phyloP scores from a whole-genome alignment of 1,284 basidiomycete species.

The Pisolithus thermaeus region DNA sequence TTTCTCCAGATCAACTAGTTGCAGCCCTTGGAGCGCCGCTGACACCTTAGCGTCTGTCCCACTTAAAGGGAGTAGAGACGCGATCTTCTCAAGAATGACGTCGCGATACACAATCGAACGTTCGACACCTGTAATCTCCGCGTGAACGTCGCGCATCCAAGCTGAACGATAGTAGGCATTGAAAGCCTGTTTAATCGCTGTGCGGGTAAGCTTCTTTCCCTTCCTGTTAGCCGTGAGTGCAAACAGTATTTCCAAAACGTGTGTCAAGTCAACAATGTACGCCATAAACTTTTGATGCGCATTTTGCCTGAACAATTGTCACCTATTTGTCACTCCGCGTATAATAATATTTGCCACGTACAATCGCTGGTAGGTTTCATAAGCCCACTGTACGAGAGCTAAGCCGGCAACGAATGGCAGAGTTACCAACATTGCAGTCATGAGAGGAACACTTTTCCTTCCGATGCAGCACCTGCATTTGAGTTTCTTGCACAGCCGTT shows the following conservation, averaged over 20 bases:
- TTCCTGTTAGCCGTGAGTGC: neutral
- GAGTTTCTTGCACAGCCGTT: too few species aligned
- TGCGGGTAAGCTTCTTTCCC: neutral
- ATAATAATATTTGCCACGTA: conserved; percentile 3
- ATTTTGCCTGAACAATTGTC: neutral
- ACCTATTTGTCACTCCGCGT: too few species aligned
- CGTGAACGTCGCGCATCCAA: neutral
- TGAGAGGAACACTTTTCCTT: neutral
- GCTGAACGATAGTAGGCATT: neutral
- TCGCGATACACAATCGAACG: neutral
- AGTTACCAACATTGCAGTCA: conserved; percentile 15
- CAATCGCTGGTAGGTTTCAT: conserved; percentile 23
- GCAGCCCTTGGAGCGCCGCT: too few species aligned
- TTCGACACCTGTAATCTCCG: neutral
- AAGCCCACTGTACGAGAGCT: conserved; percentile 21
- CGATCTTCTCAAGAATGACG: neutral
- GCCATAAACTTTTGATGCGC: conserved; percentile 10
- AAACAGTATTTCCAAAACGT: conserved; percentile 12
- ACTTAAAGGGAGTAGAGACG: neutral
- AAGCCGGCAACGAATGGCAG: conserved; percentile 21
- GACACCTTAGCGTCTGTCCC: too few species aligned
- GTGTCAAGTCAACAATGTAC: conserved; percentile 15
- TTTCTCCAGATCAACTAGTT: too few species aligned
- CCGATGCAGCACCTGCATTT: too few species aligned
- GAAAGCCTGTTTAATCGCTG: neutral